Base-by-base conservation (phyloP, 2,329 filamentous ascomycete species). In the Cladosporium sp. region DNA sequence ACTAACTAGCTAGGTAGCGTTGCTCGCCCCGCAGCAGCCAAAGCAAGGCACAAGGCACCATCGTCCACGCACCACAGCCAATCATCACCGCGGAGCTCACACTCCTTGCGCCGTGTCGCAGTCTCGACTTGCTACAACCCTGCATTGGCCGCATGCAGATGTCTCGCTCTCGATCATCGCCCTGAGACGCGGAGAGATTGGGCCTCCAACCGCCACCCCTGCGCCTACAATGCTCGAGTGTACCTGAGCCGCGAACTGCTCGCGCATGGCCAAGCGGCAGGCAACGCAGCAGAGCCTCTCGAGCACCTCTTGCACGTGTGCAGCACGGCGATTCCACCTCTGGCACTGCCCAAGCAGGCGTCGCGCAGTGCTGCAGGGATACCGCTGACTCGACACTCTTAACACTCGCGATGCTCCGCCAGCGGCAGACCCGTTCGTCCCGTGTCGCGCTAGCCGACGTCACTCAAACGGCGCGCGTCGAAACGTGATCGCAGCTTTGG, bases 151-250 rank as follows among this genome's bases (percentile, higher is more conserved):
- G 22, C 42, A 45, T 28, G 14, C 22, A 25, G 45, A 25, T 36
- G n/a, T 50, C 45, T 50, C 14, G 15, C 28, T 25, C 36, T 36
- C 45, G 45, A 12, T 36, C 28, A 50, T 50, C 45, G 45, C 25
- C 15, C 45, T 50, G 45, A 50, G 45, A 50, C 45, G 25, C 45
- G 28, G 45, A 50, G 45, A 50, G 45, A 50, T 50, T 49, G 25
- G 45, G 2, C 28, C n/a, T 34, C 25, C 17, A 36, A 50, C 45
- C 17, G 45, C 45, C n/a, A 30, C 42, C 45, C 45, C 30, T 36
- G 28, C 45, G 51, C 51, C 37, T 34, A 40, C n/a, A 25, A n/a
- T 20, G 15, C 19, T 50, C 22, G 22, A 34, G 11, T 12, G 30
- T 34, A 34, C 30, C 11, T 12, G 30, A 34, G 25, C 25, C 25